Conservation (phyloP, 108 stramenopile species). For the Skeletonema marinoi region DNA sequence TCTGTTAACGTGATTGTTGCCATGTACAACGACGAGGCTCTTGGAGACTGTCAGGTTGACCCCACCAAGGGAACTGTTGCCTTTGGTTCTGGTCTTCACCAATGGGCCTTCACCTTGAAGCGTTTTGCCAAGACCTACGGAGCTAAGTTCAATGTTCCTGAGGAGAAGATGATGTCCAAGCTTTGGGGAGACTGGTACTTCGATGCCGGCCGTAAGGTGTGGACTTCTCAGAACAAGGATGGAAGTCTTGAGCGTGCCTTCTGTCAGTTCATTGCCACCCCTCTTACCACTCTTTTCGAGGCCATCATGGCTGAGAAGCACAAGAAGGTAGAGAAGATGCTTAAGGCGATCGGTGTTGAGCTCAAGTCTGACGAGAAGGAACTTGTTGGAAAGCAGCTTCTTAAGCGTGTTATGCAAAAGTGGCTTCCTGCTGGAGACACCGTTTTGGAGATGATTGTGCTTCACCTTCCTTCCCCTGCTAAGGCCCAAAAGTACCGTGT, state of each 20-base stretch:
- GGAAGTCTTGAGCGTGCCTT: slow-evolving; percentile 97
- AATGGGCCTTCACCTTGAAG: slow-evolving; percentile 99
- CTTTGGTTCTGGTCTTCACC: slow-evolving; percentile 99
- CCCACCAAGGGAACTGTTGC: slow-evolving; percentile 99
- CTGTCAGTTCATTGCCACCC: slow-evolving; percentile 99
- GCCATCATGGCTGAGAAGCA: slow-evolving; percentile 99
- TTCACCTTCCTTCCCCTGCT: slow-evolving; percentile 98
- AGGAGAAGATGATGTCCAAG: slow-evolving; percentile 98
- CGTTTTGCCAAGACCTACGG: slow-evolving; percentile 98
- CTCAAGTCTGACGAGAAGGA: slow-evolving; percentile 97
- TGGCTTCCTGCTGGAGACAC: slow-evolving; percentile 99
- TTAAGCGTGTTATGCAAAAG: slow-evolving; percentile 99
- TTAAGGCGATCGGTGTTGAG: slow-evolving; percentile 97
- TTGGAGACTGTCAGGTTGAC: slow-evolving; percentile 98
- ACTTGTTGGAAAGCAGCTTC: slow-evolving; percentile 95
- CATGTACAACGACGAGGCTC: slow-evolving; percentile 97
- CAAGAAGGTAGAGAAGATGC: slow-evolving; percentile 99
- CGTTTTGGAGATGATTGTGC: slow-evolving; percentile 99
- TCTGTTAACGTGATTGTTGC: slow-evolving; percentile 99
- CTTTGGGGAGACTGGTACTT: slow-evolving; percentile 99
- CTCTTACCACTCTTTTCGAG: slow-evolving; percentile 98
- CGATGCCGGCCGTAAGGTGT: slow-evolving; percentile 91
- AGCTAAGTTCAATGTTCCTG: slow-evolving; percentile 96
- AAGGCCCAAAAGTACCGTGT: slow-evolving; percentile 98
- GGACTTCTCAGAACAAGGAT: slow-evolving; percentile 90